phyloP scores from a whole-genome alignment of 495 filamentous ascomycete genomes.

The Aspergillus kassunensis region DNA sequence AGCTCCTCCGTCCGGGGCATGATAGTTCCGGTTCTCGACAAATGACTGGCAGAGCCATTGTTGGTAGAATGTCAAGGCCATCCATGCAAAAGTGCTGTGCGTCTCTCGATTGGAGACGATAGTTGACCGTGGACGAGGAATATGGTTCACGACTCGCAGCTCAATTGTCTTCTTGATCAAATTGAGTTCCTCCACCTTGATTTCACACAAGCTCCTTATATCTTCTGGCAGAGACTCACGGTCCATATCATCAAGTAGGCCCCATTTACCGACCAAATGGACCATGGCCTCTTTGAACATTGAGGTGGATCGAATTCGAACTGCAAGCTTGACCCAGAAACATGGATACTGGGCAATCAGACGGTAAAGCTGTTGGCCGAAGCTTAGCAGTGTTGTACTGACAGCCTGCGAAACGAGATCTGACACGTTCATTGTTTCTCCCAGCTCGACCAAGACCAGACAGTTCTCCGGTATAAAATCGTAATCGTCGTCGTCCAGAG shows the following conservation, averaged over 20 bases:
- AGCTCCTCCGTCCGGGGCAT: conserved; percentile 27
- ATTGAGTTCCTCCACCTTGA: conserved; percentile 15
- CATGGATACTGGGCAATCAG: conserved; percentile 34
- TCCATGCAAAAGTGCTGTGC: conserved; percentile 31
- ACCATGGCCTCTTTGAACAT: conserved; percentile 48
- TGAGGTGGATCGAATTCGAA: conserved; percentile 33
- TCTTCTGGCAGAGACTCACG: conserved; percentile 12
- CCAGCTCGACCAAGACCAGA: conserved; percentile 36
- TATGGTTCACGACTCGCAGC: conserved; percentile 18
- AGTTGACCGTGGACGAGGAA: conserved; percentile 7
- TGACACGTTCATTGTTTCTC: conserved; percentile 32
- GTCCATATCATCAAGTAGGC: conserved; percentile 15
- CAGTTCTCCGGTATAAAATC: conserved; percentile 23
- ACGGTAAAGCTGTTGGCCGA: conserved; percentile 35
- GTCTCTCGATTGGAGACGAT: conserved; percentile 12
- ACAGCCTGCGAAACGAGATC: conserved; percentile 32
- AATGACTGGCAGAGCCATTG: conserved; percentile 25
- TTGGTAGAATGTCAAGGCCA: conserved; percentile 25
- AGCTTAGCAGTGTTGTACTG: conserved; percentile 36
- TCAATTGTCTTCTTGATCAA: conserved; percentile 17
- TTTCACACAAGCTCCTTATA: conserved; percentile 20
- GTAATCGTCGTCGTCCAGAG: conserved; percentile 25
- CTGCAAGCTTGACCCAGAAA: conserved; percentile 38
- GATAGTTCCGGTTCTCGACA: conserved; percentile 14
- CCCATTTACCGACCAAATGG: conserved; percentile 44